Conservation (phyloP, 2,329 filamentous ascomycete species). For the Epichloe sp. region DNA sequence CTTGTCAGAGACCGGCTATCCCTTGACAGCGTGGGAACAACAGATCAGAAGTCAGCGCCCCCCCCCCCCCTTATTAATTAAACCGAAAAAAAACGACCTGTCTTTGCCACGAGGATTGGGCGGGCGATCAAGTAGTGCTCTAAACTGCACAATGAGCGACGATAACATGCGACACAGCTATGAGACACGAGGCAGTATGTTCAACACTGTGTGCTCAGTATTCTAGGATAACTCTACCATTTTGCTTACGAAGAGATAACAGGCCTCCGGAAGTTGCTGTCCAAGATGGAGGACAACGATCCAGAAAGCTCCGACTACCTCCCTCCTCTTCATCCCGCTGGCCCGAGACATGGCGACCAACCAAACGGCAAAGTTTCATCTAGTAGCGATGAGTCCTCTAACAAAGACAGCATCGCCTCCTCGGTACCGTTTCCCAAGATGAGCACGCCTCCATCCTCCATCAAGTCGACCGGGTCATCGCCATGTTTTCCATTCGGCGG, state of each 20-base stretch:
- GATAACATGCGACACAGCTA: neutral
- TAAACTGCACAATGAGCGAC: neutral
- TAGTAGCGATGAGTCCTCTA: neutral
- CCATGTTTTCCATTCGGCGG: neutral
- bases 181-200: conserved; percentile 2
- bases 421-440: neutral
- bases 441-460: neutral
- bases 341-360: neutral
- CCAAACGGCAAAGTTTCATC: neutral
- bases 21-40: too few relatives aligned
- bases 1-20: too few relatives aligned
- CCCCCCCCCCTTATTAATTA: too few relatives aligned
- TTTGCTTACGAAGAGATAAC: neutral
- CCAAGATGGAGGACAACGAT: neutral
- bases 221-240: neutral
- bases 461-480: neutral
- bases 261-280: neutral
- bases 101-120: neutral
- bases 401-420: neutral
- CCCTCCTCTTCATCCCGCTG: neutral
- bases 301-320: neutral
- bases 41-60: too few relatives aligned
- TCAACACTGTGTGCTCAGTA: neutral
- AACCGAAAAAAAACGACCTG: too few relatives aligned
- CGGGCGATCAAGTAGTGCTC: neutral